Percentiles rank a stretch among this genome's conserved stretches.
phyloP scores from a whole-genome alignment of 148 eudicot species.

The Pharnaceum exiguum region DNA sequence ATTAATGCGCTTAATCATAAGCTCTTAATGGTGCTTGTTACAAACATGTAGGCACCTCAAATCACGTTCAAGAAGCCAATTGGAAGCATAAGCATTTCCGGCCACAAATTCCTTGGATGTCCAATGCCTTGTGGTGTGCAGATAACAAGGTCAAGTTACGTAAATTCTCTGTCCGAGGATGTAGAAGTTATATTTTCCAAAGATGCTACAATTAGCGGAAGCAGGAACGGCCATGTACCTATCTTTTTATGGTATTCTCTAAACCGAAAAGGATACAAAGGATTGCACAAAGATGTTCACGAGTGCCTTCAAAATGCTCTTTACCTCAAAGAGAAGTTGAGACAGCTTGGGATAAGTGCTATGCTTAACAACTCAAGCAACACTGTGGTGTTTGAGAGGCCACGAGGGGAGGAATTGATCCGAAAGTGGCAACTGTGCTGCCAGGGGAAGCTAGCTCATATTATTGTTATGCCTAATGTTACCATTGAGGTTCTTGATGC shows the following conservation, averaged over 20 bases:
- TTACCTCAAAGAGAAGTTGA: slow-evolving; percentile 48
- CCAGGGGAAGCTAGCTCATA: too few species aligned
- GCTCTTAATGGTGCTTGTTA: neutral
- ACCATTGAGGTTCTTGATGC: too few species aligned
- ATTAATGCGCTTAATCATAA: too few species aligned
- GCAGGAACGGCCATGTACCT: slow-evolving; percentile 64
- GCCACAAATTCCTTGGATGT: slow-evolving; percentile 67
- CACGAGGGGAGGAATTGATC: too few species aligned
- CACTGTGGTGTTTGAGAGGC: too few species aligned
- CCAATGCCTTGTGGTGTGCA: slow-evolving; percentile 80
- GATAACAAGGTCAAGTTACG: slow-evolving; percentile 52
- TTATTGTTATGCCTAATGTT: too few species aligned
- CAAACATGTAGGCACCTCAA: slow-evolving; percentile 59
- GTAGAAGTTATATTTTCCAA: slow-evolving; percentile 56
- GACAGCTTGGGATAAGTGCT: too few species aligned
- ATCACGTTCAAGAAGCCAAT: slow-evolving; percentile 59
- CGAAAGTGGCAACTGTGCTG: too few species aligned
- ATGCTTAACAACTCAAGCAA: too few species aligned
- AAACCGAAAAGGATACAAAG: slow-evolving; percentile 57
- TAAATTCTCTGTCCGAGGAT: slow-evolving; percentile 48
- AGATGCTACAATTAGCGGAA: slow-evolving; percentile 67
- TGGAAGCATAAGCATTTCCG: slow-evolving; percentile 66
- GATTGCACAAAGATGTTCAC: slow-evolving; percentile 65
- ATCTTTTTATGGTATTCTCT: slow-evolving; percentile 62
- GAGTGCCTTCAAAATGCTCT: slow-evolving; percentile 59